These are phyloP conservation scores for Phytophthora melonis DNA, from an alignment of 352 stramenopile genomes.

Conservation along the genomic window DNA sequence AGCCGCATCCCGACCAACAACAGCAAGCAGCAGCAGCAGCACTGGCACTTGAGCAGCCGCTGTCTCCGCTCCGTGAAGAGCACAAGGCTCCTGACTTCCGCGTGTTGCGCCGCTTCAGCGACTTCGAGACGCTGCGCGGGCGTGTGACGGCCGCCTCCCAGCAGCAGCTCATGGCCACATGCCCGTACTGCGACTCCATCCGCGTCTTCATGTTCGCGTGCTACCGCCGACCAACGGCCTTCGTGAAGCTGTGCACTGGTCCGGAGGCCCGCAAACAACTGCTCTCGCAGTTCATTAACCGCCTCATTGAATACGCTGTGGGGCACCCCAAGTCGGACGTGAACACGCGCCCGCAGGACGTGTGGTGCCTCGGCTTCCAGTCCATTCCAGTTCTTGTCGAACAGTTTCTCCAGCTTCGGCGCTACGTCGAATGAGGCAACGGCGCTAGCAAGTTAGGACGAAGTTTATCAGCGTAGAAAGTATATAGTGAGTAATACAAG, in stretches of 20 bases:
- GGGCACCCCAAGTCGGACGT: constrained; percentile 29
- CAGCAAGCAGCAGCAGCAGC: constrained; percentile 1
- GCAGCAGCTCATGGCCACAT: constrained; percentile 31
- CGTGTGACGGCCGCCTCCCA: constrained; percentile 33
- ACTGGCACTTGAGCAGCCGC: neutral
- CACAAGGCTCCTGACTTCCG: constrained; percentile 34
- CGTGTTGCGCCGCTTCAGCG: constrained; percentile 39
- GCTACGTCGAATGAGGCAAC: constrained; percentile 10
- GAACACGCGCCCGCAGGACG: constrained; percentile 23
- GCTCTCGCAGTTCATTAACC: constrained; percentile 49
- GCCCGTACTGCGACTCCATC: constrained; percentile 41
- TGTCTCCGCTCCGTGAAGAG: neutral
- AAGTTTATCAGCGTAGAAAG: constrained; percentile 13
- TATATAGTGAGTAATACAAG: no score
- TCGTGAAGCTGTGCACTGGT: constrained; percentile 45
- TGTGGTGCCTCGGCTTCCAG: constrained; percentile 36
- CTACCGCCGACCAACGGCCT: constrained; percentile 39
- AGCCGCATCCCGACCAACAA: constrained; percentile 61
- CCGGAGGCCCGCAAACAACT: constrained; percentile 50
- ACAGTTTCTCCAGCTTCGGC: constrained; percentile 37
- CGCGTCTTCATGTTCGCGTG: constrained; percentile 44
- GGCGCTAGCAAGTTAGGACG: neutral
- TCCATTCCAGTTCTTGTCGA: constrained; percentile 41
- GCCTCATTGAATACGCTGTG: constrained; percentile 38
- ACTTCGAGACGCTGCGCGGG: constrained; percentile 39